Evolutionary conservation across 1,284 basidiomycete genomes (phyloP).

Genomic region (Cutaneotrichosporon sp.): DNA sequence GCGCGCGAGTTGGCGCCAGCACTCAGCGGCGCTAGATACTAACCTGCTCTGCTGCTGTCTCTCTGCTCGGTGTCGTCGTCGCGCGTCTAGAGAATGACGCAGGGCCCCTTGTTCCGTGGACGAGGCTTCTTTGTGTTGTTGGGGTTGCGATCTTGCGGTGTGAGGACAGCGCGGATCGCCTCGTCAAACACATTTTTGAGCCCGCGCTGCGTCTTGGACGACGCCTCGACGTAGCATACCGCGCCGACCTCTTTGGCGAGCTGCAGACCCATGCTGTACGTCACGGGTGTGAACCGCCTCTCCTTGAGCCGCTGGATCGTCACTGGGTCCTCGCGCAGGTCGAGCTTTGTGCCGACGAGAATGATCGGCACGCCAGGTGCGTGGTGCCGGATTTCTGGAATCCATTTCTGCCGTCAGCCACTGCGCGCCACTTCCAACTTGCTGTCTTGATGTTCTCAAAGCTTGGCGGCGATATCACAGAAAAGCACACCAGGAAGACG

Average conservation of each 20-base stretch:
- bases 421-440: not conserved
- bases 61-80: too few species aligned
- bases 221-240: slow-evolving; percentile 95
- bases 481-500: slow-evolving; percentile 99
- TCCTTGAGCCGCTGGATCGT: slow-evolving; percentile 91
- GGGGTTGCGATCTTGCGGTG: slow-evolving; percentile 38
- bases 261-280: slow-evolving; percentile 46
- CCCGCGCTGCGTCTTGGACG: slow-evolving; percentile 66
- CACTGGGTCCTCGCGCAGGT: slow-evolving; percentile 87
- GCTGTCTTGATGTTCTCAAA: slow-evolving; percentile 65
- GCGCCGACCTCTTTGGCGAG: slow-evolving; percentile 83
- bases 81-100: slow-evolving; percentile 41
- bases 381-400: slow-evolving; percentile 93
- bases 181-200: slow-evolving; percentile 84
- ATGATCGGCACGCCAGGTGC: slow-evolving; percentile 37
- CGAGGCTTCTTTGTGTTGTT: slow-evolving; percentile 21
- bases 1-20: not conserved
- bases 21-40: too few species aligned
- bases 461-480: slow-evolving; percentile 89
- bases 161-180: slow-evolving; percentile 67
- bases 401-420: slow-evolving; percentile 61
- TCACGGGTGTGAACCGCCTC: slow-evolving; percentile 90
- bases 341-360: slow-evolving; percentile 72
- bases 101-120: slow-evolving; percentile 41
- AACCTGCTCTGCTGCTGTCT: too few species aligned